Percentiles rank a stretch among this genome's conserved stretches.
These are phyloP conservation scores for Pilatotrama ljubarskyi DNA, from an alignment of 768 basidiomycete genomes.

Conservation along the genomic window DNA sequence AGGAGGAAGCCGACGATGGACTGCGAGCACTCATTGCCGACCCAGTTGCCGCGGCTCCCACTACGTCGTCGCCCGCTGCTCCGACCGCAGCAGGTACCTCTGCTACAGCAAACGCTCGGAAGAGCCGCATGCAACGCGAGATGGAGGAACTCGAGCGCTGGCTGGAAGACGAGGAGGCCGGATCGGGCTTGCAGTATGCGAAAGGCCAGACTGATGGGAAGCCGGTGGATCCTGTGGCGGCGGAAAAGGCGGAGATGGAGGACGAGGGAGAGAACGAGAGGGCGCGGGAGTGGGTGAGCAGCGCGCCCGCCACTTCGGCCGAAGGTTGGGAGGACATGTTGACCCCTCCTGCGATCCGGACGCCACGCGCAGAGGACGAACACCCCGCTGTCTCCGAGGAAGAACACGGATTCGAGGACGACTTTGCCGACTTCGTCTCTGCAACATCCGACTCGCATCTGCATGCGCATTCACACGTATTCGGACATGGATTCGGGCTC, in stretches of 20 bases:
- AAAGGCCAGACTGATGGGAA: neutral
- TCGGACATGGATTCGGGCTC: neutral
- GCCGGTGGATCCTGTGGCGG: neutral
- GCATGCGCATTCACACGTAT: neutral
- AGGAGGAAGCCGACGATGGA: conserved; percentile 40
- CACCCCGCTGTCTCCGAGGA: neutral
- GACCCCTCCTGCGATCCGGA: conserved; percentile 23
- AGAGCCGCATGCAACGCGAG: conserved; percentile 46
- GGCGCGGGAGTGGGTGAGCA: conserved; percentile 26
- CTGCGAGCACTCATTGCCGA: conserved; percentile 33
- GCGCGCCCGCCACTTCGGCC: conserved; percentile 14
- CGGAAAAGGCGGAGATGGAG: neutral
- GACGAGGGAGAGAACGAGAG: too few species aligned
- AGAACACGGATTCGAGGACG: conserved; percentile 63
- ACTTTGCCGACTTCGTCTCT: conserved; percentile 76
- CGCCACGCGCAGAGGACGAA: conserved; percentile 14
- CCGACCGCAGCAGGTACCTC: conserved; percentile 5
- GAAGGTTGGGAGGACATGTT: conserved; percentile 25
- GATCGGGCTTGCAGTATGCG: conserved; percentile 23
- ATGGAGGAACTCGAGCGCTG: conserved; percentile 62
- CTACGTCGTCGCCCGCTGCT: conserved; percentile 16
- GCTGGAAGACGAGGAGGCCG: conserved; percentile 53
- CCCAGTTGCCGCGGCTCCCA: conserved; percentile 13
- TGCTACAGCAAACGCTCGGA: conserved; percentile 25
- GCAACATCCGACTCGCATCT: conserved; percentile 40